Conservation (phyloP, 2,329 filamentous ascomycete genomes). For the Penicillium janthinellum region DNA sequence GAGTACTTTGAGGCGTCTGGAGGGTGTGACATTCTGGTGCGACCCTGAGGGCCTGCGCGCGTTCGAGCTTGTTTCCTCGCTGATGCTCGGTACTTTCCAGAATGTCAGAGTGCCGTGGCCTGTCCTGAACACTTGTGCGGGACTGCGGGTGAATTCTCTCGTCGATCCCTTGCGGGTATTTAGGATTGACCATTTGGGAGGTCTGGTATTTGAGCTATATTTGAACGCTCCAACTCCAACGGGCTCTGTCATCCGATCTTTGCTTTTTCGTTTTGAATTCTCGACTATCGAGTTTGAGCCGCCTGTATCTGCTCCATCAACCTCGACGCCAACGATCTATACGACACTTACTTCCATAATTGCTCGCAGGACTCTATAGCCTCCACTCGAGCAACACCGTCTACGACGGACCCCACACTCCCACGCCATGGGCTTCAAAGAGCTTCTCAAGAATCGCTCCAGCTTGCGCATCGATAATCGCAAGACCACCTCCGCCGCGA, state of each 20-base stretch:
- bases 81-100: background rate
- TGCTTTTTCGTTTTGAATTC: background rate
- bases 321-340: too few species aligned
- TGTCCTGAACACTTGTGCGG: background rate
- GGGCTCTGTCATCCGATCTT: background rate
- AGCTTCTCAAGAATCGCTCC: slow-evolving; percentile 36
- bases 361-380: background rate
- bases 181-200: background rate
- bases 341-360: background rate
- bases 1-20: background rate
- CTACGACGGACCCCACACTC: background rate
- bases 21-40: slow-evolving; percentile 13
- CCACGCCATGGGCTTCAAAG: slow-evolving; percentile 32
- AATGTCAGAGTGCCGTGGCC: background rate
- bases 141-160: background rate
- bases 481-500: slow-evolving; percentile 44
- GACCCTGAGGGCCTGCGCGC: slow-evolving; percentile 1
- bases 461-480: slow-evolving; percentile 37
- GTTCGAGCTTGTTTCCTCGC: background rate
- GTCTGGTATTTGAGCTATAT: background rate
- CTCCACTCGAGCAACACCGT: background rate
- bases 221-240: background rate
- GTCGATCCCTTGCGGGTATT: background rate
- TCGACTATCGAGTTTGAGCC: background rate
- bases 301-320: too few species aligned